A percentile compares a stretch with the other conserved stretches of the same genome.
phyloP scores from a whole-genome alignment of 148 eudicot genomes.

The Fagopyrum homotropicum region DNA sequence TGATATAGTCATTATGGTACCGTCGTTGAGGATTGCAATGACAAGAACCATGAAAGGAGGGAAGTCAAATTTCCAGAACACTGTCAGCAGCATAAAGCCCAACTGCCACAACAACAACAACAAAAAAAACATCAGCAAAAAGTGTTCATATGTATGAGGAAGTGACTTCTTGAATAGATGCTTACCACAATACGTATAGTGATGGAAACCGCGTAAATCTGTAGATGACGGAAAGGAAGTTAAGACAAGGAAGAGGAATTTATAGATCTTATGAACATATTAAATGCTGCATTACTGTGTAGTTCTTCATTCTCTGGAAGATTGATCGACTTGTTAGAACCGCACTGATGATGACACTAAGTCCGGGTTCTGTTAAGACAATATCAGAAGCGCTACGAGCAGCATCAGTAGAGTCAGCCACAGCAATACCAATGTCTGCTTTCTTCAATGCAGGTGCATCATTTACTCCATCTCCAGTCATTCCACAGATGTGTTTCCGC shows the following conservation, averaged over 20 bases:
- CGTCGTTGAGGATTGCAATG: constrained; percentile 83
- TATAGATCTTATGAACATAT: background rate
- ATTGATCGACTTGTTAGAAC: constrained; percentile 84
- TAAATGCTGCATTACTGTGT: constrained; percentile 39
- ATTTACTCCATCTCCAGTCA: constrained; percentile 92
- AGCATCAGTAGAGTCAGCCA: constrained; percentile 81
- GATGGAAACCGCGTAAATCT: constrained; percentile 95
- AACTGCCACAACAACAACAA: constrained; percentile 29
- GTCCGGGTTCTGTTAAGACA: constrained; percentile 78
- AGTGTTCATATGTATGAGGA: background rate
- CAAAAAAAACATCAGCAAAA: background rate
- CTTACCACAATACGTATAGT: constrained; percentile 95
- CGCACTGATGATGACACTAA: constrained; percentile 88
- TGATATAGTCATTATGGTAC: constrained; percentile 93
- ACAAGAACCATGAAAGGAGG: constrained; percentile 84
- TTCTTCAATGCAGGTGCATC: constrained; percentile 81
- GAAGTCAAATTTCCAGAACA: constrained; percentile 67
- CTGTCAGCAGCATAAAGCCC: constrained; percentile 66
- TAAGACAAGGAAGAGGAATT: no score
- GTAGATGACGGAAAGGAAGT: constrained; percentile 17
- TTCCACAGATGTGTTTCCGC: constrained; percentile 72
- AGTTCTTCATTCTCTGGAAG: constrained; percentile 87
- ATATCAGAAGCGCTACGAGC: constrained; percentile 88
- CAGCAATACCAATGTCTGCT: constrained; percentile 89
- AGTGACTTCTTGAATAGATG: background rate